These are phyloP conservation scores for Fusarium multiceps DNA, from an alignment of 2,329 filamentous ascomycete genomes.

Conservation along the genomic window DNA sequence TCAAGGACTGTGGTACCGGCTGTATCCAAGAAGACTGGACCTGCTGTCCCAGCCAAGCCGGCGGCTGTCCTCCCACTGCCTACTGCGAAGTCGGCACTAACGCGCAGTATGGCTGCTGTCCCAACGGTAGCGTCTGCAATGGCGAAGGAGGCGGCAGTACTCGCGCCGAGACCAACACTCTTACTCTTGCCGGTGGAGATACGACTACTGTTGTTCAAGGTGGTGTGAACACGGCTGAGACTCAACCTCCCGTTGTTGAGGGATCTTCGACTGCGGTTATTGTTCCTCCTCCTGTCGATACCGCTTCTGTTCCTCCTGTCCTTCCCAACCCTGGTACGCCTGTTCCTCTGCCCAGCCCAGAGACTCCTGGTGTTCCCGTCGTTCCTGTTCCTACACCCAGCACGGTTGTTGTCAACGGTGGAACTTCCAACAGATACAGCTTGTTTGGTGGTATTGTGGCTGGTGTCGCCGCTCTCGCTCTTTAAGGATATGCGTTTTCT, in stretches of 20 bases:
- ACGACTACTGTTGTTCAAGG: constrained; percentile 18
- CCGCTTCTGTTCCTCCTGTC: constrained; percentile 2
- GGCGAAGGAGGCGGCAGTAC: constrained; percentile 44
- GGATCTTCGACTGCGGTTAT: constrained; percentile 18
- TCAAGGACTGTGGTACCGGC: constrained; percentile 46
- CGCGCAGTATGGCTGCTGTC: constrained; percentile 48
- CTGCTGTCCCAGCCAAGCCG: constrained; percentile 46
- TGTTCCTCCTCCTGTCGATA: constrained; percentile 2
- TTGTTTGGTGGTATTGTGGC: constrained; percentile 41
- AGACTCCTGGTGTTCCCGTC: constrained; percentile 1
- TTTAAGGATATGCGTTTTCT: constrained; percentile 5
- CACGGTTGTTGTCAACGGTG: constrained; percentile 32
- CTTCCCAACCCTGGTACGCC: neutral
- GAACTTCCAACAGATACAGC: constrained; percentile 28
- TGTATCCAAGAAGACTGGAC: constrained; percentile 46
- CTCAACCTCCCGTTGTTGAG: constrained; percentile 14
- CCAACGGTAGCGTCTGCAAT: constrained; percentile 42
- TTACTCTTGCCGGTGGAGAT: constrained; percentile 19
- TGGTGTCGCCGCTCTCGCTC: constrained; percentile 34
- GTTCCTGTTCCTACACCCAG: constrained; percentile 14
- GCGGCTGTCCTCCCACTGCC: constrained; percentile 44
- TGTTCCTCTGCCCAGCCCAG: constrained; percentile 6
- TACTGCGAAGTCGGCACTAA: constrained; percentile 45
- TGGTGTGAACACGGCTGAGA: neutral
- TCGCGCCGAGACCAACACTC: constrained; percentile 20